These are phyloP conservation scores for Mayamaea pseudoterrestris DNA, from an alignment of 108 stramenopile species.

Conservation along the genomic window DNA sequence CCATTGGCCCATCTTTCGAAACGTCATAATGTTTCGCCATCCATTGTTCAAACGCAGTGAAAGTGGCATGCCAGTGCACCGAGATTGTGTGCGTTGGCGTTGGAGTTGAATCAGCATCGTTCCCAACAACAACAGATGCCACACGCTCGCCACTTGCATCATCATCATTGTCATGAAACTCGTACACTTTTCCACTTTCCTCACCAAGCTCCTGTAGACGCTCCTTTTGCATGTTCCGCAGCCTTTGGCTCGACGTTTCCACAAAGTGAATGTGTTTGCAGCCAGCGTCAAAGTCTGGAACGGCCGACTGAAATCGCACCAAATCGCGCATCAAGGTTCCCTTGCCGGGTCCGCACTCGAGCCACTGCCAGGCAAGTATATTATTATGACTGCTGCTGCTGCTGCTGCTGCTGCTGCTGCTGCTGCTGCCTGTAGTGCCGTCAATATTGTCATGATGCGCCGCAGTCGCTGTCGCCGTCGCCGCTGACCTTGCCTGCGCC, in stretches of 20 bases:
- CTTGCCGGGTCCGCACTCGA: slow-evolving; percentile 93
- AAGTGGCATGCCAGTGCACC: slow-evolving; percentile 63
- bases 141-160: too few species aligned
- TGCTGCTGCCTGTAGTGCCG: too few species aligned
- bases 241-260: slow-evolving; percentile 68
- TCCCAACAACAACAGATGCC: too few species aligned
- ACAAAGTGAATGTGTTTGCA: slow-evolving; percentile 69
- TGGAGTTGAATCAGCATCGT: too few species aligned
- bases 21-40: background rate
- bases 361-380: slow-evolving; percentile 62
- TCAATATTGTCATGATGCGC: too few species aligned
- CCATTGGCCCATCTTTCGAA: background rate
- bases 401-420: too few species aligned
- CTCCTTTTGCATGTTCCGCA: slow-evolving; percentile 67
- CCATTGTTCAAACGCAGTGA: slow-evolving; percentile 25
- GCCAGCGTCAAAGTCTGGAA: slow-evolving; percentile 18
- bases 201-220: too few species aligned
- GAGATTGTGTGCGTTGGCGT: too few species aligned
- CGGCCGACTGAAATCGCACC: slow-evolving; percentile 68
- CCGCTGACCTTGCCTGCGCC: slow-evolving; percentile 2
- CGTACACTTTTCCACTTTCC: too few species aligned
- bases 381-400: slow-evolving; percentile 9
- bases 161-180: too few species aligned
- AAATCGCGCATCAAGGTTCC: slow-evolving; percentile 93
- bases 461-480: background rate